phyloP scores from a whole-genome alignment of 176 grass and related monocot species.

The Triticum dicoccoides region DNA sequence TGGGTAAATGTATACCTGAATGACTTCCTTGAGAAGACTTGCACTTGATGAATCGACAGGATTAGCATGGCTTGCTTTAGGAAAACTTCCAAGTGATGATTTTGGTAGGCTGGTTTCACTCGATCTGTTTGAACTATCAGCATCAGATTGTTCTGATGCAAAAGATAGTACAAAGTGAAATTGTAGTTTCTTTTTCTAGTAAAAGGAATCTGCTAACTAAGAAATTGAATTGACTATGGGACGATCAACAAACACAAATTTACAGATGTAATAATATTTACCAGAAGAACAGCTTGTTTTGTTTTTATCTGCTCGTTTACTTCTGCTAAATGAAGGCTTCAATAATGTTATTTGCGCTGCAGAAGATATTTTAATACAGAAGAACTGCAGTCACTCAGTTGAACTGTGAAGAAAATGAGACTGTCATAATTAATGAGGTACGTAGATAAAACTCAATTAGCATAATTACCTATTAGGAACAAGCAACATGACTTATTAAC shows the following conservation, averaged over 20 bases:
- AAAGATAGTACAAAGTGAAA: not conserved
- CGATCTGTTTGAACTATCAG: constrained; percentile 35
- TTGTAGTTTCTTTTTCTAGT: not conserved
- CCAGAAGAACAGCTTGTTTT: constrained; percentile 33
- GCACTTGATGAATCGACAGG: constrained; percentile 30
- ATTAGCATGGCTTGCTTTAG: constrained; percentile 17
- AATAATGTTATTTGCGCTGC: constrained; percentile 32
- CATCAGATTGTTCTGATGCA: constrained; percentile 27
- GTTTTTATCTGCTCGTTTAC: constrained; percentile 30
- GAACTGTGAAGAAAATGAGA: not conserved
- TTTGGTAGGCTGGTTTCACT: constrained; percentile 17
- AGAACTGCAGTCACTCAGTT: not conserved
- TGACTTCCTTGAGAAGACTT: constrained; percentile 22
- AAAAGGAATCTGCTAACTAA: not conserved
- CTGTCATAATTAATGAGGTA: not conserved
- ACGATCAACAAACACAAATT: not conserved
- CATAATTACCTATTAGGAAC: not conserved
- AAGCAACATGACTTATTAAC: constrained; percentile 16
- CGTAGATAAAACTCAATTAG: not conserved
- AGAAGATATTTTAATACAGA: constrained; percentile 18
- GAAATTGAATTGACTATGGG: not conserved
- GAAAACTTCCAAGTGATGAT: not conserved
- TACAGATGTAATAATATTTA: constrained; percentile 21
- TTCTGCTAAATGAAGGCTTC: constrained; percentile 59
- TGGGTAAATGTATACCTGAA: constrained; percentile 26